A percentile compares a stretch with the other conserved stretches of the same genome.
Conservation (phyloP, 129 eudicot genomes). For the Saposhnikovia divaricata region DNA sequence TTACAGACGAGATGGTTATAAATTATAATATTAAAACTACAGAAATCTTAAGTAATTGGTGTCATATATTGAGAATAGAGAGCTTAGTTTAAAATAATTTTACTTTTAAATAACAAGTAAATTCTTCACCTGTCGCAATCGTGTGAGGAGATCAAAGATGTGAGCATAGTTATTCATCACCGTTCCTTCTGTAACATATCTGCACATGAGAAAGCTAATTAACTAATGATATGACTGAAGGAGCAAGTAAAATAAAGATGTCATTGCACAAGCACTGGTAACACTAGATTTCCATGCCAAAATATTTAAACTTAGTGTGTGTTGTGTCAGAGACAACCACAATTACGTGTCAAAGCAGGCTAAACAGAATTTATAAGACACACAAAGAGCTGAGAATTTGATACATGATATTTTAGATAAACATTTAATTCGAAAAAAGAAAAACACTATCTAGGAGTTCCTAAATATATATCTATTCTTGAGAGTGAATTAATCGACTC, state of each 20-base stretch:
- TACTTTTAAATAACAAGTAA: background rate
- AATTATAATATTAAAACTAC: background rate
- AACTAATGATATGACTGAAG: background rate
- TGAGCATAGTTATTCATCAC: conserved; percentile 92
- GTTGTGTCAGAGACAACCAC: background rate
- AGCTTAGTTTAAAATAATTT: background rate
- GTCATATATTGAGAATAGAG: background rate
- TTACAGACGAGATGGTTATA: background rate
- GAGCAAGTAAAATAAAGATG: background rate
- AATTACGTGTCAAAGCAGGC: background rate
- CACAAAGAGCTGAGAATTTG: background rate
- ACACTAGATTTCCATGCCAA: background rate
- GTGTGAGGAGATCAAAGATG: conserved; percentile 89
- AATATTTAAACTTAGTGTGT: background rate
- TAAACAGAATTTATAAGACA: background rate
- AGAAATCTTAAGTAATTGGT: background rate
- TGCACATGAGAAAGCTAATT: conserved; percentile 29
- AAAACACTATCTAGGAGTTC: background rate
- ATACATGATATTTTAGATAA: background rate
- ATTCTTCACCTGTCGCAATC: conserved; percentile 75
- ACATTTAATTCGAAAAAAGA: background rate
- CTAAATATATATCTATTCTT: background rate
- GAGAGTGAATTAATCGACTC: conserved; percentile 11
- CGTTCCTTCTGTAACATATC: conserved; percentile 70
- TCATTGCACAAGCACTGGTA: background rate